Base-by-base conservation (phyloP, 2,329 filamentous ascomycete genomes). In the Mycosphaerella sp. region DNA sequence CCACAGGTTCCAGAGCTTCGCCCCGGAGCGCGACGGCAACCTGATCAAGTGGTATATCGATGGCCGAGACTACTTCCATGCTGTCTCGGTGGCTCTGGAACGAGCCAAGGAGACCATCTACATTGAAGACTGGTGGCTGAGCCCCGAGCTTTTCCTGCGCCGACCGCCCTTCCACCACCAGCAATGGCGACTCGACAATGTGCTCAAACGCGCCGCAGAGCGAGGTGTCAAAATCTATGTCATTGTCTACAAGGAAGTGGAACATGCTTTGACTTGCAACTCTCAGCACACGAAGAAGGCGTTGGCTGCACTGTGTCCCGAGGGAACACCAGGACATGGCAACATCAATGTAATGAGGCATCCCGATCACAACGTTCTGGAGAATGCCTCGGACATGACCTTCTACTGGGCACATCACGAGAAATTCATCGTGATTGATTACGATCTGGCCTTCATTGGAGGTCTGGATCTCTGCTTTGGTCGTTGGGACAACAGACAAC, bases 331-430 rank as follows among this genome's bases (percentile, higher is more conserved):
- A 0, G 93, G 91, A 1, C 76, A 90, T 66, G 89, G 87, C 42
- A 97, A 97, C 66, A 97, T 98, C 66, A 80, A 76, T 32, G 76
- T 95, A 45, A 86, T 94, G 80, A 82, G 91, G 27, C 91, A 97
- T 70, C 91, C 91, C 0, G 91, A 97, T 68, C 91, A 97, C 72
- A 96, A 96, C 58, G 80, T 95, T 2, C 82, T 97, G 44, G 89
- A 96, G 63, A 96, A 96, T 63, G 87, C 86, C 2, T 87, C 87
- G 27, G 91, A 97, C 62, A 94, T 95, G 87, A 96, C 89, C 0
- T 89, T 96, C 64, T 96, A 95, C 73, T 97, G 91, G 82, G 93
- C 93, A 0, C 93, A 98, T 66, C 93, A 98, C 67, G 93, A 98
- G 64, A 98, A 98, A 67, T 94, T 96, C 65, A 86, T 97, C 49